These are phyloP conservation scores for Paxillus ammoniavirescens DNA, from an alignment of 768 basidiomycete genomes.

Conservation along the genomic window DNA sequence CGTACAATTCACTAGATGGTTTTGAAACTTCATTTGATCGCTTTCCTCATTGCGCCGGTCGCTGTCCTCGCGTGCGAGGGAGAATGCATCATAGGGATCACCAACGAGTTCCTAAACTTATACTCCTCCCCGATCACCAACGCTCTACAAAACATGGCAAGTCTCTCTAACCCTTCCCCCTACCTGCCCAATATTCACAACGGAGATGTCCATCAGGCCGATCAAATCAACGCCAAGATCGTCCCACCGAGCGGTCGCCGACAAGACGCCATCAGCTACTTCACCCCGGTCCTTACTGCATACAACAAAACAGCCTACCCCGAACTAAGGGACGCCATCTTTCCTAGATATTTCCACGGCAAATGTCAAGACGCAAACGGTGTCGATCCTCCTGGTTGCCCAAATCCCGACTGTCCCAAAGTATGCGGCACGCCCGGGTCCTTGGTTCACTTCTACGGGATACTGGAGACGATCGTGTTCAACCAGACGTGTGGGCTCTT, in stretches of 20 bases:
- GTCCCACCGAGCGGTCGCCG: conserved; percentile 28
- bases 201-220: conserved; percentile 27
- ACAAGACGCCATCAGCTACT: conserved; percentile 31
- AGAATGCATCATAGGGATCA: conserved; percentile 62
- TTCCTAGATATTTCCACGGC: conserved; percentile 72
- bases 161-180: conserved; percentile 9
- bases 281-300: conserved; percentile 45
- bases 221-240: conserved; percentile 32
- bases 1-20: conserved; percentile 15
- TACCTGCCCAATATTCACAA: neutral
- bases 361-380: conserved; percentile 59
- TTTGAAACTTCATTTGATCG: conserved; percentile 15
- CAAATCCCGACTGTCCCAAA: conserved; percentile 76
- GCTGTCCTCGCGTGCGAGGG: conserved; percentile 63
- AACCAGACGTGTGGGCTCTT: conserved; percentile 39
- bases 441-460: conserved; percentile 63
- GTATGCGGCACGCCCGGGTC: conserved; percentile 85
- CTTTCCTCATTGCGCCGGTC: conserved; percentile 32
- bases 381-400: conserved; percentile 65
- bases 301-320: conserved; percentile 46
- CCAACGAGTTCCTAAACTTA: conserved; percentile 51
- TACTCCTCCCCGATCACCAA: conserved; percentile 43
- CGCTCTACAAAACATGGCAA: conserved; percentile 44
- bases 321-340: conserved; percentile 55
- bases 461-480: conserved; percentile 49